Evolutionary conservation across 768 basidiomycete species (phyloP), one percentile per base, ranked within the genome.

Genomic region (Lepiota subincarnata): DNA sequence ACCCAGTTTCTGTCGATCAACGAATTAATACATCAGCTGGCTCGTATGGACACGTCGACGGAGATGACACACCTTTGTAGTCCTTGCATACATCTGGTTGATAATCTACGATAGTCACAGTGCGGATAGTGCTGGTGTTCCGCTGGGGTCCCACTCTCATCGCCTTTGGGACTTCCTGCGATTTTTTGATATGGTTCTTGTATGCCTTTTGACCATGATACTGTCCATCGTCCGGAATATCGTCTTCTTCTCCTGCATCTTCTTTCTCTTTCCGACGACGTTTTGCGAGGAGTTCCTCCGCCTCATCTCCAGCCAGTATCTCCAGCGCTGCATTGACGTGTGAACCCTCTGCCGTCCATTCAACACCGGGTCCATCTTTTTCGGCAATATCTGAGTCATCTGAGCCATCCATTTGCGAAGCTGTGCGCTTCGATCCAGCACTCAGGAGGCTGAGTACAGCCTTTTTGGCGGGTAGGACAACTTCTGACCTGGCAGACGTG

Each of bases 61-160:
- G 34, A 45, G 36, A 43, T 55, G 18, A 78, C 86, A 53, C 57
- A 92, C 93, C 93, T 84, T 97, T 98, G 71, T 99, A 99, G 70
- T 98, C 96, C 70, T 99, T 99, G 72, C 96, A 99, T 14, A 99
- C 96, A 64, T 98, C 96, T 2, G 96, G 96, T 68, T 99, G 96
- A 70, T 98, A 99, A 75, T 99, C 96, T 42, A 91, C 80, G 54
- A 98, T 86, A 3, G 96, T 98, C 42, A 96, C 95, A 2, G 92
- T 95, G 52, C 93, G 81, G 60, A 99, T 92, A 55, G 89, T 98
- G 72, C 67, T 88, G 40, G 72, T 83, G 65, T 70, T 85, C 67
- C 86, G 76, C 68, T 88, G 92, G 59, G 82, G 96, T 44, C 82
- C 94, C 49, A 82, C 84, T 58, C 86, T 82, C 86, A 94, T 94